phyloP scores from a whole-genome alignment of 352 stramenopile genomes.

The Phytophthora cactorum region DNA sequence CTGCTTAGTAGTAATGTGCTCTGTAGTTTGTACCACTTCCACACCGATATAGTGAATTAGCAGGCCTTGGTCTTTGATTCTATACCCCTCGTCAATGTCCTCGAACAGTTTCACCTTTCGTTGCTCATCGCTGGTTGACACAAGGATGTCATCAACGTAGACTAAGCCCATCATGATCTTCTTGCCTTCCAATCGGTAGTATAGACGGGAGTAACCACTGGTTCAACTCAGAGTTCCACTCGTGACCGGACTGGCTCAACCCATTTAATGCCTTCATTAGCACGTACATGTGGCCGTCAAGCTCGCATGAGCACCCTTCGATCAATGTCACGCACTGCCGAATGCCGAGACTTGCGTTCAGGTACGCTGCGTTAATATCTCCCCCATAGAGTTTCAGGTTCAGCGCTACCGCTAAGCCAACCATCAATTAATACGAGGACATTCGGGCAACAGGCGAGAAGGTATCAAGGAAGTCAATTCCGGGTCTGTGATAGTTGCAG shows the following conservation, averaged over 20 bases:
- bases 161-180: constrained; percentile 1
- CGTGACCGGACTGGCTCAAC: constrained; percentile 6
- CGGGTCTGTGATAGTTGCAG: constrained; percentile 3
- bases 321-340: constrained; percentile 4
- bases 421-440: constrained; percentile 10
- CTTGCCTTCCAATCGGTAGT: constrained; percentile 4
- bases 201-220: constrained; percentile 14
- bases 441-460: constrained; percentile 11
- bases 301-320: neutral
- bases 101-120: constrained; percentile 12
- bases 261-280: constrained; percentile 13
- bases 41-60: constrained; percentile 2
- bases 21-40: constrained; percentile 3
- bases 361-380: constrained; percentile 6
- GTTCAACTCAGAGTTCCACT: constrained; percentile 22
- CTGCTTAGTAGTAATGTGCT: constrained; percentile 1
- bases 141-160: neutral
- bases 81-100: constrained; percentile 8
- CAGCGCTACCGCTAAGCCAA: neutral
- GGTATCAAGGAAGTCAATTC: constrained; percentile 11
- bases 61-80: constrained; percentile 8
- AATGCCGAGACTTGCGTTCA: constrained; percentile 2
- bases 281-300: neutral
- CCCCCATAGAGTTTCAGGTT: neutral
- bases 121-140: neutral